Conservation (phyloP, 495 filamentous ascomycete species). For the Tuber melanosporum region DNA sequence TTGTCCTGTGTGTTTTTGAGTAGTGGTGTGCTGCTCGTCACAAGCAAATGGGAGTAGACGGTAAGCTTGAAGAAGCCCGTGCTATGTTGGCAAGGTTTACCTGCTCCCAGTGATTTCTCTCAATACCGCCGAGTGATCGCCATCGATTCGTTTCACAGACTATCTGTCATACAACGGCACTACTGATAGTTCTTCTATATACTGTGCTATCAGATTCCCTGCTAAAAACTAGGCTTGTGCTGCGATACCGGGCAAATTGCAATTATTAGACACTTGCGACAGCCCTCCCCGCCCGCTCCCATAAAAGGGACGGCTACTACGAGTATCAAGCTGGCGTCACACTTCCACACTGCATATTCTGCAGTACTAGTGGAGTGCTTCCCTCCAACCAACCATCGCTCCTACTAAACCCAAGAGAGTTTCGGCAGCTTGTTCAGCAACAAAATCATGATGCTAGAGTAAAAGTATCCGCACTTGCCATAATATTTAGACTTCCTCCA, state of each 20-base stretch:
- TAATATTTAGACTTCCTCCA: not conserved
- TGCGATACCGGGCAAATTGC: not conserved
- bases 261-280: not conserved
- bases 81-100: no score
- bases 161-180: no score
- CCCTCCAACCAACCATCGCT: not conserved
- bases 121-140: no score
- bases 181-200: no score
- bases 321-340: not conserved
- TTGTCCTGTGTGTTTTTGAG: no score
- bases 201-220: not conserved
- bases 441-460: not conserved
- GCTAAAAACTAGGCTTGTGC: not conserved
- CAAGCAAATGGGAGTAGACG: no score
- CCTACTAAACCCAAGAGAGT: not conserved
- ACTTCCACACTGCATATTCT: no score
- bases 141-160: no score
- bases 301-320: not conserved
- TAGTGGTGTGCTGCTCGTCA: no score
- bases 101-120: no score
- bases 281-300: not conserved
- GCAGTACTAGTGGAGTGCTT: not conserved
- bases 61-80: no score
- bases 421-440: not conserved
- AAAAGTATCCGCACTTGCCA: not conserved